Base-by-base conservation (phyloP, 257 asterid species). In the Coffea canephora region DNA sequence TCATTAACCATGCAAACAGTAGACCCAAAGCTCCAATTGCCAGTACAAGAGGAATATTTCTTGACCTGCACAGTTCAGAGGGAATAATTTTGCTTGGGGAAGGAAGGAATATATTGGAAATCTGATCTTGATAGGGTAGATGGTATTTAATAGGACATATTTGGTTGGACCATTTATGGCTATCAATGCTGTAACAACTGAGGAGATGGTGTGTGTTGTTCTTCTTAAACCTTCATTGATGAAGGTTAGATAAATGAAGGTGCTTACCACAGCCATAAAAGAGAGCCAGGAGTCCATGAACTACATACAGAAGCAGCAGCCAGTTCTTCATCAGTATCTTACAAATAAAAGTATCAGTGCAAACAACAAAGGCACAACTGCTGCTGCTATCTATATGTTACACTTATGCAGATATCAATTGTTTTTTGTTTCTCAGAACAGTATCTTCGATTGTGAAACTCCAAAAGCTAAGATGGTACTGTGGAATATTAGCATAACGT, bases 251-350 rank as follows among this genome's bases (percentile, higher is more conserved):
- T 91, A 88, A 66, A 94, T 89, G 54, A 91, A 92, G 15, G 98
- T 94, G 82, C 97, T 91, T 69, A 90, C 90, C 14, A 92, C 93
- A 21, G 97, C 98, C 94, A 94, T 89, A 90, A 94, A 94, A 57
- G 97, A 92, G 77, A 94, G 98, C 98, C 98, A 94, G 88, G 92
- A 94, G 81, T 94, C 98, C 81, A 92, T 76, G 85, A 91, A 94
- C 98, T 94, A 64, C 31, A 66, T 48, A 67, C 21, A 25, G 36
- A 77, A 39, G 50, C 8, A 45, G 39, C 71, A 45, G 72, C 7
- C 27, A 43, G 69, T 23, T 49, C 52, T 73, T 25, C 8, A 21
- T 73, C 77, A 73, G 65, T 14, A 27, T 73, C 27, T 73, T 48
- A 71, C 23, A 10, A 46, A 46, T 46, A 5, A 11, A 2, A 10